A percentile compares a stretch with the other conserved stretches of the same genome.
These are phyloP conservation scores for Lentinula edodes DNA, from an alignment of 768 basidiomycete genomes.

Conservation along the genomic window DNA sequence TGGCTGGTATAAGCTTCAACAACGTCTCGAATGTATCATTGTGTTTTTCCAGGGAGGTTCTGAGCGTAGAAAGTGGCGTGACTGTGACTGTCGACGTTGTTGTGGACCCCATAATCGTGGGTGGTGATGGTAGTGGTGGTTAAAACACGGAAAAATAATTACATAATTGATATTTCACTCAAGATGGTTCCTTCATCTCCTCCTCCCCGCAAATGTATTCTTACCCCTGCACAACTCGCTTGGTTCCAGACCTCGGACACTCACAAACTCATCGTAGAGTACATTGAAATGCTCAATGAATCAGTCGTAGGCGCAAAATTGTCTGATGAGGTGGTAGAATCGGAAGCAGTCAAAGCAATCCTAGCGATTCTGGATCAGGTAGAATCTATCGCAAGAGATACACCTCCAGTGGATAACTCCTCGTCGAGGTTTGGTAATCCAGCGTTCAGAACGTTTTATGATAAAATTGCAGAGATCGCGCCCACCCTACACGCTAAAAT, in stretches of 20 bases:
- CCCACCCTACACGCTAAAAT: conserved; percentile 51
- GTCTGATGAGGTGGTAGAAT: conserved; percentile 50
- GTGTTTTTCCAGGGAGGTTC: conserved; percentile 70
- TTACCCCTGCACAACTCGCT: conserved; percentile 70
- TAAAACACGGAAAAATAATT: neutral
- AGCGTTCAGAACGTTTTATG: conserved; percentile 90
- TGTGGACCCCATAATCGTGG: neutral
- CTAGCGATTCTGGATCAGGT: conserved; percentile 62
- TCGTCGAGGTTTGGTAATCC: conserved; percentile 96
- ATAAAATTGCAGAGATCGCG: conserved; percentile 66
- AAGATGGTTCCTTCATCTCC: conserved; percentile 9
- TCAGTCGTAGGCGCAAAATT: conserved; percentile 74
- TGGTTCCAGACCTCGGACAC: conserved; percentile 78
- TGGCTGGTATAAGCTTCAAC: conserved; percentile 81
- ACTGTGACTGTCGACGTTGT: conserved; percentile 4
- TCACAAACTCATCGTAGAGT: conserved; percentile 58
- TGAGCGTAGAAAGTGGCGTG: conserved; percentile 26
- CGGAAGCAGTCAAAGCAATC: conserved; percentile 62
- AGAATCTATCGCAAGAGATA: conserved; percentile 57
- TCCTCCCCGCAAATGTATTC: conserved; percentile 63
- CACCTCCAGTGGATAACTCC: conserved; percentile 84
- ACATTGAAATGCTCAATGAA: conserved; percentile 72
- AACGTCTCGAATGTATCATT: conserved; percentile 84
- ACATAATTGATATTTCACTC: neutral
- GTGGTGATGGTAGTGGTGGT: too few relatives aligned